Evolutionary conservation across 75 land plant genomes (phyloP).

Genomic region (Isoetes taiwanensis): DNA sequence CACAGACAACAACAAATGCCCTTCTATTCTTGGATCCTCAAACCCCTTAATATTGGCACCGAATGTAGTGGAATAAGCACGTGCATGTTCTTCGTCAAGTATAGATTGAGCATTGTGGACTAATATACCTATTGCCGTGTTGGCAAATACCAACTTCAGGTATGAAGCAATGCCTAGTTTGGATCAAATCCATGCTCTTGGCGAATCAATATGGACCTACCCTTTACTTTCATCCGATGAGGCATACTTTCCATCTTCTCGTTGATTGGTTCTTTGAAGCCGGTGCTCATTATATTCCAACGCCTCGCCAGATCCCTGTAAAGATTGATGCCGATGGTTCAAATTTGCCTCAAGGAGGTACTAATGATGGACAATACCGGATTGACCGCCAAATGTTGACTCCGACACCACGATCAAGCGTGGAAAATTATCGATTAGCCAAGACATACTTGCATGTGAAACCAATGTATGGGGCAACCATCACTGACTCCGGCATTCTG

Average conservation of each 20-base stretch:
- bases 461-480: constrained; percentile 55
- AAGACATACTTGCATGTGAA: constrained; percentile 51
- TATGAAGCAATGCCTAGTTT: constrained; percentile 48
- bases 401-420: constrained; percentile 24
- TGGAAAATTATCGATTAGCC: constrained; percentile 41
- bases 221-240: constrained; percentile 58
- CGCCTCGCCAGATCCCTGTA: constrained; percentile 14
- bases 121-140: constrained; percentile 17
- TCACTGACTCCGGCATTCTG: constrained; percentile 59
- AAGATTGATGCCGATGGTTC: constrained; percentile 33
- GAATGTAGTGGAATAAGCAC: constrained; percentile 28
- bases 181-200: constrained; percentile 31
- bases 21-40: constrained; percentile 25
- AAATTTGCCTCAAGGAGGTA: constrained; percentile 63
- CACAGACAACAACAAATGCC: too few relatives aligned
- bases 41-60: constrained; percentile 30
- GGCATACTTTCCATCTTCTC: constrained; percentile 41
- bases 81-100: constrained; percentile 47
- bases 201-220: constrained; percentile 41
- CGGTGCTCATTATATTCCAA: constrained; percentile 38
- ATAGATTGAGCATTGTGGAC: not conserved
- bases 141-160: constrained; percentile 27
- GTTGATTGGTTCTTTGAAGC: constrained; percentile 58
- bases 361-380: constrained; percentile 62
- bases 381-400: constrained; percentile 46